Percentiles rank a stretch among this genome's conserved stretches.
These are phyloP conservation scores for Corchorus capsularis DNA, from an alignment of 345 rosid species.

Conservation along the genomic window DNA sequence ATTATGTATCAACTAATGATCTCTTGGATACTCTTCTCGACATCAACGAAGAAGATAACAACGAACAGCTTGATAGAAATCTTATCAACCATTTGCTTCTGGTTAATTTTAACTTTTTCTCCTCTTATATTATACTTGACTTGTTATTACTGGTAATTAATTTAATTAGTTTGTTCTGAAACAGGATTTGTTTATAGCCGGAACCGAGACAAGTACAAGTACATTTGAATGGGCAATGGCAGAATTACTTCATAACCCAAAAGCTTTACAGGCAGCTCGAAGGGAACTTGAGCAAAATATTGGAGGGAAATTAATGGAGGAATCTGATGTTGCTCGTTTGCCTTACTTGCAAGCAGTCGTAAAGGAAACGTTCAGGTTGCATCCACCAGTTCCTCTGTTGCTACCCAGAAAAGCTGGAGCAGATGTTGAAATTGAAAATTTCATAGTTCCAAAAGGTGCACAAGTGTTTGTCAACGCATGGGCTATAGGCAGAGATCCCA, in stretches of 20 bases:
- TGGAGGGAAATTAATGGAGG: constrained; percentile 38
- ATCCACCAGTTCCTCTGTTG: constrained; percentile 59
- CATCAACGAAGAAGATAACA: too few species aligned
- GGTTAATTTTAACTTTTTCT: too few species aligned
- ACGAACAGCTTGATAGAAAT: too few species aligned
- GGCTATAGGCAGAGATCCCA: constrained; percentile 62
- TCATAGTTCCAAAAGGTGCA: constrained; percentile 41
- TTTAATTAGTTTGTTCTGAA: background rate
- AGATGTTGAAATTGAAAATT: constrained; percentile 47
- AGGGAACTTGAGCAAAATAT: constrained; percentile 46
- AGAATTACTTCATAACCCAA: constrained; percentile 50
- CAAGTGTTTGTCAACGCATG: constrained; percentile 51
- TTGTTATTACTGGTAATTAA: too few species aligned
- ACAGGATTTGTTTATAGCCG: constrained; percentile 62
- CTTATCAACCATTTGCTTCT: too few species aligned
- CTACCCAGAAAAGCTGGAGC: constrained; percentile 46
- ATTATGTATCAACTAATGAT: too few species aligned
- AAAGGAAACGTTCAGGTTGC: constrained; percentile 47
- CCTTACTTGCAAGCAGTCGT: constrained; percentile 48
- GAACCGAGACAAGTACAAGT: constrained; percentile 55
- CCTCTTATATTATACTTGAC: too few species aligned
- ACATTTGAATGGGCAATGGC: constrained; percentile 49
- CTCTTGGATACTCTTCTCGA: too few species aligned
- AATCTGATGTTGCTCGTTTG: constrained; percentile 45
- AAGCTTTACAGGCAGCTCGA: constrained; percentile 40